Conservation (phyloP, 805 yeast genomes). For the Candida nitratophila region DNA sequence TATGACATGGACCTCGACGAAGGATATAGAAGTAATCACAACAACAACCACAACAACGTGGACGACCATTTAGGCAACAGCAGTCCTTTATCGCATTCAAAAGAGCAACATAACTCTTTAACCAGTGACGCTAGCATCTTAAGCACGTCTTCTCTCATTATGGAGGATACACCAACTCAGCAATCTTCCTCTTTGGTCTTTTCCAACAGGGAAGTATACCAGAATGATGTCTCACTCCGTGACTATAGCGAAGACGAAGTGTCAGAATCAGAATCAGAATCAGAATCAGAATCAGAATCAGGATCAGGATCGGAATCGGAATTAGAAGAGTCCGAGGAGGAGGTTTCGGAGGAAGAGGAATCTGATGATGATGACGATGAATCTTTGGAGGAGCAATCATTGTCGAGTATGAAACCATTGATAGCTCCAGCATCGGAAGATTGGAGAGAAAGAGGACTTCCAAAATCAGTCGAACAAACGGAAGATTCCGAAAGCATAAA, state of each 20-base stretch:
- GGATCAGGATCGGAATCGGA: background rate
- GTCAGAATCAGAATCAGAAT: background rate
- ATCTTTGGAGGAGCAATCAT: background rate
- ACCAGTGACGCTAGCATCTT: background rate
- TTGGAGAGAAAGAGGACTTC: slow-evolving; percentile 55
- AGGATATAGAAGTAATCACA: background rate
- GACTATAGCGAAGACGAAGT: background rate
- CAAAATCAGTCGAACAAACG: slow-evolving; percentile 31
- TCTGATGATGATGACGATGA: slow-evolving; percentile 1
- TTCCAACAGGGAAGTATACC: too few species aligned
- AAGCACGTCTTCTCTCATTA: background rate
- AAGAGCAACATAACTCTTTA: background rate
- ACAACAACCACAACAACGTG: background rate
- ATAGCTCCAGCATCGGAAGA: slow-evolving; percentile 26
- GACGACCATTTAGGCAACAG: background rate
- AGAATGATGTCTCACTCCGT: too few species aligned
- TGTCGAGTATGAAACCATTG: background rate
- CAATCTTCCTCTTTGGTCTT: background rate
- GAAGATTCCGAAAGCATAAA: background rate
- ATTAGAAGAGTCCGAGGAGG: background rate
- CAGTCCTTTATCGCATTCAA: background rate
- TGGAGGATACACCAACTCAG: background rate
- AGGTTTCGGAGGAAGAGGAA: background rate
- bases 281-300: background rate
- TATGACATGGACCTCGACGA: background rate